Evolutionary conservation across 2,329 filamentous ascomycete genomes (phyloP).

Genomic region (Elsinoe arachidis): DNA sequence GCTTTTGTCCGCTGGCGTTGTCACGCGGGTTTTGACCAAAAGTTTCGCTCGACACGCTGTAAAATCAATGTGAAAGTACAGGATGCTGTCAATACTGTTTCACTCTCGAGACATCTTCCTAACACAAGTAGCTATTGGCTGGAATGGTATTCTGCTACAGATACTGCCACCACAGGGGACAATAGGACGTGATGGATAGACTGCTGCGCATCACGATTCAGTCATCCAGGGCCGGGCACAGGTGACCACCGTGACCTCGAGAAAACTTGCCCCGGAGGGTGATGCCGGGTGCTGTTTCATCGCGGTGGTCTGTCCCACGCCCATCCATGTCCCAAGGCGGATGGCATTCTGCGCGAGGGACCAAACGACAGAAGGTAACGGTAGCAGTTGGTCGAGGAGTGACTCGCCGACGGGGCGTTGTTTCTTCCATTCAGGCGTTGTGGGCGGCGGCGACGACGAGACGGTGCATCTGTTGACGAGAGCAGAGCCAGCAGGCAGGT

Average conservation of each 20-base stretch:
- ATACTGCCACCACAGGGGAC: background rate
- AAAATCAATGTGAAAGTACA: background rate
- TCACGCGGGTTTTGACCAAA: background rate
- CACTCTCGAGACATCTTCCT: background rate
- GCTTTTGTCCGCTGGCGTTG: background rate
- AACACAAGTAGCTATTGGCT: background rate
- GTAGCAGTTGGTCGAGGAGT: conserved; percentile 5
- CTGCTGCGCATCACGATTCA: background rate
- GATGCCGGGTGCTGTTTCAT: conserved; percentile 1
- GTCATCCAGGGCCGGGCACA: background rate
- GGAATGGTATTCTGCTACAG: background rate
- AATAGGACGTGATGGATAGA: background rate
- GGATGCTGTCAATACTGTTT: conserved; percentile 1
- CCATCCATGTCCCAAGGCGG: background rate
- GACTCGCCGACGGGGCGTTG: conserved; percentile 9
- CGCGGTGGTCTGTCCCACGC: conserved; percentile 4
- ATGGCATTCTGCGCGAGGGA: no score
- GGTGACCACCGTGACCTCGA: background rate
- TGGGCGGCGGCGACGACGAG: background rate
- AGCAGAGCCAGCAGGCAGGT: background rate
- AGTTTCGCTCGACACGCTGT: conserved; percentile 2
- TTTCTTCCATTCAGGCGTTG: background rate
- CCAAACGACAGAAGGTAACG: background rate
- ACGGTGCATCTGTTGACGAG: background rate
- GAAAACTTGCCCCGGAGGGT: background rate